phyloP scores from a whole-genome alignment of 169 alveolate genomes.

The Amoebophrya sp. region DNA sequence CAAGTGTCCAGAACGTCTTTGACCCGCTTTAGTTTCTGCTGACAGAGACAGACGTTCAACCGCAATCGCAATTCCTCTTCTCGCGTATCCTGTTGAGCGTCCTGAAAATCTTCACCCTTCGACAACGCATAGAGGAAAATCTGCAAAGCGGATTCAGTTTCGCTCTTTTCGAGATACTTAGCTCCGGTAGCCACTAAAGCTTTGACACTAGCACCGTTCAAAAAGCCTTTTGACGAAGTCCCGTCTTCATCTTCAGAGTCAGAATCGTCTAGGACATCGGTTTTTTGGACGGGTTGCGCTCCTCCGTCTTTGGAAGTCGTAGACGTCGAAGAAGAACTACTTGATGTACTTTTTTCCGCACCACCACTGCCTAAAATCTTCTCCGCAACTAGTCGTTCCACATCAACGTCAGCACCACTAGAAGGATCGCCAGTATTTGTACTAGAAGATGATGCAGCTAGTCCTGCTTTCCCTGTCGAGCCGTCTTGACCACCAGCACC shows the following conservation, averaged over 20 bases:
- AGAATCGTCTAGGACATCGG: not conserved
- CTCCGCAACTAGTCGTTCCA: not conserved
- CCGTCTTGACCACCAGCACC: too few relatives aligned
- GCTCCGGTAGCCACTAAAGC: not conserved
- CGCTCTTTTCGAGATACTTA: not conserved
- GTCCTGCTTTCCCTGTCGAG: too few relatives aligned
- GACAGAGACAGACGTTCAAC: not conserved
- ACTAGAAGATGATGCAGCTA: too few relatives aligned
- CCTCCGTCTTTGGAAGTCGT: too few relatives aligned
- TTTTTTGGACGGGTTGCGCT: not conserved
- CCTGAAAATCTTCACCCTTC: not conserved
- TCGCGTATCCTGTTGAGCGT: not conserved
- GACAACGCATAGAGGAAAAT: not conserved
- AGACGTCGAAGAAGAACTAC: too few relatives aligned
- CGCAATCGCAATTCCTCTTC: not conserved
- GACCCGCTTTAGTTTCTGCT: not conserved
- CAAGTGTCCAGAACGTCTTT: not conserved
- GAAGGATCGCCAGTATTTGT: too few relatives aligned
- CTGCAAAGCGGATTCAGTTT: not conserved
- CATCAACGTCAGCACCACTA: too few relatives aligned
- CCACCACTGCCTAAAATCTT: not conserved
- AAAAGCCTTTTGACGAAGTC: not conserved
- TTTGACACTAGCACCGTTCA: not conserved
- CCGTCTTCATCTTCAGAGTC: not conserved
- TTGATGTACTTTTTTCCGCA: not conserved